Evolutionary conservation across 805 yeast species (phyloP).

Genomic region (Wickerhamiella brachini): DNA sequence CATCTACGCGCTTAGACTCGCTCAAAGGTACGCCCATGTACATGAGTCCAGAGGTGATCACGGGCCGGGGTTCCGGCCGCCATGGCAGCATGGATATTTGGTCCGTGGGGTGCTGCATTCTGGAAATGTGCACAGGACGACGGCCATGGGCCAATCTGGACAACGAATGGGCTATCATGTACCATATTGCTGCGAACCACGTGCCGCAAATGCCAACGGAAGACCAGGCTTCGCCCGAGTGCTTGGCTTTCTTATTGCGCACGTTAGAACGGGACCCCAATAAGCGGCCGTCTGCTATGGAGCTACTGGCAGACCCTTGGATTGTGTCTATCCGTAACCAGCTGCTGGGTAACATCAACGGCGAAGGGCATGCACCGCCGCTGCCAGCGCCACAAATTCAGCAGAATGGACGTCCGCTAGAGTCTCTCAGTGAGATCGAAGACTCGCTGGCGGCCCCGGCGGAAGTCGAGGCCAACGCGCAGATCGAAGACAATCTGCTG

Average conservation of each 20-base stretch:
- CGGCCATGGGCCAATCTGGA: slow-evolving; percentile 95
- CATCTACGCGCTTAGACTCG: slow-evolving; percentile 11
- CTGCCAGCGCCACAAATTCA: too few relatives aligned
- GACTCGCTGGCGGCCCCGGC: neutral
- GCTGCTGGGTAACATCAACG: slow-evolving; percentile 1
- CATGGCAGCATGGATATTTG: slow-evolving; percentile 75
- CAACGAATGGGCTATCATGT: slow-evolving; percentile 98
- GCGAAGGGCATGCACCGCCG: neutral
- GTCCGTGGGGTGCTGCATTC: slow-evolving; percentile 92
- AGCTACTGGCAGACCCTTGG: slow-evolving; percentile 39
- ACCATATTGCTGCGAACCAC: slow-evolving; percentile 92
- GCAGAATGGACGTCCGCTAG: neutral
- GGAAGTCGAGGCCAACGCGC: neutral
- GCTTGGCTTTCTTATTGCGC: slow-evolving; percentile 53
- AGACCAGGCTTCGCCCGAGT: slow-evolving; percentile 65
- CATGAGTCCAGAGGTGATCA: slow-evolving; percentile 94
- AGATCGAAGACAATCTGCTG: neutral
- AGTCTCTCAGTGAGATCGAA: neutral
- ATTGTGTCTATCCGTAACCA: slow-evolving; percentile 14
- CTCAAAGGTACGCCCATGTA: slow-evolving; percentile 97
- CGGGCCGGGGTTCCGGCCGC: slow-evolving; percentile 41
- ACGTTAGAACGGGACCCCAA: slow-evolving; percentile 76
- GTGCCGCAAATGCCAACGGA: slow-evolving; percentile 69
- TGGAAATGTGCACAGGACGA: slow-evolving; percentile 94
- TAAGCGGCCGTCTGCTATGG: slow-evolving; percentile 71